phyloP scores from a whole-genome alignment of 345 rosid species.

The Brassica cretica region DNA sequence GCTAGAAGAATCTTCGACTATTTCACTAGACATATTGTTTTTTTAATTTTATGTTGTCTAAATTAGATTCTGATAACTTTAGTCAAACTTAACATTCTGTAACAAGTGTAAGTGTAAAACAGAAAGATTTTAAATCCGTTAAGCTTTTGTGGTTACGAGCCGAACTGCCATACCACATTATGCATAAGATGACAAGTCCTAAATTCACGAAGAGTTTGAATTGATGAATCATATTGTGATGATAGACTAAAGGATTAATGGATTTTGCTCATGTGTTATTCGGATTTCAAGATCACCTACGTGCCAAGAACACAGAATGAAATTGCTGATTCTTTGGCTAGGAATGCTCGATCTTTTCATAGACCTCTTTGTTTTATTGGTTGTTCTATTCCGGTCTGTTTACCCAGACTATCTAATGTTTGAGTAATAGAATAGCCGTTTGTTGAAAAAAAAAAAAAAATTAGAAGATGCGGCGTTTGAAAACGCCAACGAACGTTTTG shows the following conservation, averaged over 20 bases:
- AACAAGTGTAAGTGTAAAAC: background rate
- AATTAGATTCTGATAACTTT: background rate
- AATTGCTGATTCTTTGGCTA: too few species aligned
- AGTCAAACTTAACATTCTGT: background rate
- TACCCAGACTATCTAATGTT: too few species aligned
- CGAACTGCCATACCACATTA: background rate
- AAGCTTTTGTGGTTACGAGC: background rate
- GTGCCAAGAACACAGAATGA: too few species aligned
- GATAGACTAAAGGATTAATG: background rate
- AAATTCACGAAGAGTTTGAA: background rate
- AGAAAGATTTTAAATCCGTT: background rate
- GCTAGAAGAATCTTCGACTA: background rate
- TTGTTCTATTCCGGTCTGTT: too few species aligned
- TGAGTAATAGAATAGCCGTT: too few species aligned
- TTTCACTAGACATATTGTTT: background rate
- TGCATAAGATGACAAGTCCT: background rate
- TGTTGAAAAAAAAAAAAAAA: background rate
- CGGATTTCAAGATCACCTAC: too few species aligned
- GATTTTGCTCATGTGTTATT: background rate
- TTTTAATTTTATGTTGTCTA: background rate
- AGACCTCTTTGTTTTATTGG: too few species aligned
- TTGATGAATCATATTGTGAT: background rate
- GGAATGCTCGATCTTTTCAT: too few species aligned
- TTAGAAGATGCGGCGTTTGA: conserved; percentile 26
- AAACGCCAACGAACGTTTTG: conserved; percentile 33